Percentiles rank a stretch among this genome's conserved stretches.
phyloP scores from a whole-genome alignment of 1,284 basidiomycete species.

The Microbotryomycetes sp. region DNA sequence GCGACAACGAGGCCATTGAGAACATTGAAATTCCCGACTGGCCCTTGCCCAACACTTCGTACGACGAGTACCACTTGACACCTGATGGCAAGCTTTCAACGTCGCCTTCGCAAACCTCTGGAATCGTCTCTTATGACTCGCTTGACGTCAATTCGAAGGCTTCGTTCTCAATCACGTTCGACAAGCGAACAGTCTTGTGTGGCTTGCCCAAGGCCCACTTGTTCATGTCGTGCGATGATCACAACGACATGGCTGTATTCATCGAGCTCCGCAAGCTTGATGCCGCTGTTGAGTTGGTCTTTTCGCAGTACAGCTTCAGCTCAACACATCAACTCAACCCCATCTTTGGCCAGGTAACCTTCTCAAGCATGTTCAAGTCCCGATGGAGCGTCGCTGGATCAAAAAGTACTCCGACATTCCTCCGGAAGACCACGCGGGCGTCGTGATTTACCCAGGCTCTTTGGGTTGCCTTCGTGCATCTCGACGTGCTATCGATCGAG shows the following conservation, averaged over 20 bases:
- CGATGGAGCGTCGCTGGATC: slow-evolving; percentile 25
- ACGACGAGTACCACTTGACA: slow-evolving; percentile 22
- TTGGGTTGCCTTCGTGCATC: slow-evolving; percentile 37
- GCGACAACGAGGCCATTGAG: slow-evolving; percentile 27
- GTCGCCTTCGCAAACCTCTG: background rate
- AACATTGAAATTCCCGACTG: slow-evolving; percentile 24
- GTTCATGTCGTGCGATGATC: slow-evolving; percentile 33
- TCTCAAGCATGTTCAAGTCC: slow-evolving; percentile 32
- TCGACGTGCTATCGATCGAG: slow-evolving; percentile 25
- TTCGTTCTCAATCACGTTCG: slow-evolving; percentile 29
- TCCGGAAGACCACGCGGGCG: slow-evolving; percentile 14
- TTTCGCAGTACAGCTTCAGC: background rate
- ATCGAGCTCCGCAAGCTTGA: slow-evolving; percentile 36
- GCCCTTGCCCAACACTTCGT: slow-evolving; percentile 28
- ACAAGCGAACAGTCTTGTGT: slow-evolving; percentile 25
- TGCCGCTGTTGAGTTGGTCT: slow-evolving; percentile 9
- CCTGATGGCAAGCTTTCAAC: slow-evolving; percentile 22
- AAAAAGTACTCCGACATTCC: slow-evolving; percentile 26
- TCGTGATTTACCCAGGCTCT: slow-evolving; percentile 27
- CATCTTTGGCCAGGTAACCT: slow-evolving; percentile 9
- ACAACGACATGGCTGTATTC: slow-evolving; percentile 37
- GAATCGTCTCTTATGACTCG: slow-evolving; percentile 20
- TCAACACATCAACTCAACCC: background rate
- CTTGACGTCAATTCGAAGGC: slow-evolving; percentile 9
- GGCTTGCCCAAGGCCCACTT: slow-evolving; percentile 34